Conservation (phyloP, 2,329 filamentous ascomycete genomes). For the Neofusicoccum parvum region DNA sequence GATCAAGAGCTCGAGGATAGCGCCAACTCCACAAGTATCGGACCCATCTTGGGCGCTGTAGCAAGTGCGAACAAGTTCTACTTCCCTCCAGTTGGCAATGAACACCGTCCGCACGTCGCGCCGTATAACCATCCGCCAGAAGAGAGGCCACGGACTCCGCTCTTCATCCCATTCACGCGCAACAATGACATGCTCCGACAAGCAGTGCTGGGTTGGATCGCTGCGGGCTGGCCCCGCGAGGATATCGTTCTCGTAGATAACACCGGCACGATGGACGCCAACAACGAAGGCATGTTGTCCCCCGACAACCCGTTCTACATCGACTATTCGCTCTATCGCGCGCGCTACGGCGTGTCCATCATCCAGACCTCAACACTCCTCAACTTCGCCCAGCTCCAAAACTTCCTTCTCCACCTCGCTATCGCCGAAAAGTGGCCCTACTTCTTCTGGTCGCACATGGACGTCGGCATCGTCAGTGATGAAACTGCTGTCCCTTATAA, state of each 20-base stretch:
- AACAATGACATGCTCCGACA: slow-evolving; percentile 60
- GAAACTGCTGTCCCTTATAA: slow-evolving; percentile 38
- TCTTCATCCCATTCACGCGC: slow-evolving; percentile 63
- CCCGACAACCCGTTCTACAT: slow-evolving; percentile 61
- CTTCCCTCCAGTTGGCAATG: slow-evolving; percentile 21
- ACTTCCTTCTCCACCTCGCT: slow-evolving; percentile 54
- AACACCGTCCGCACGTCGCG: slow-evolving; percentile 20
- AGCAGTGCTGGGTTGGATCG: slow-evolving; percentile 59
- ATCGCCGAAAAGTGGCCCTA: slow-evolving; percentile 49
- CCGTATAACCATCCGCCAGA: slow-evolving; percentile 21
- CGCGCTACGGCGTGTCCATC: slow-evolving; percentile 50
- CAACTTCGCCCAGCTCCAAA: slow-evolving; percentile 59
- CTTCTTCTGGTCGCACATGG: slow-evolving; percentile 63
- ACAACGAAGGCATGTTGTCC: slow-evolving; percentile 50
- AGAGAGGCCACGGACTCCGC: slow-evolving; percentile 42
- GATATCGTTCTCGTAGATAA: slow-evolving; percentile 64
- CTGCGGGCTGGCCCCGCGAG: slow-evolving; percentile 59
- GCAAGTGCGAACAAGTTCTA: slow-evolving; percentile 12
- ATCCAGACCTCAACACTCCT: slow-evolving; percentile 55
- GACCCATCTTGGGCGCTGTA: not conserved
- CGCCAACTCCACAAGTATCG: not conserved
- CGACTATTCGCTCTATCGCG: slow-evolving; percentile 52
- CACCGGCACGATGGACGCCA: slow-evolving; percentile 59
- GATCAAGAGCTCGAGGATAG: not conserved
- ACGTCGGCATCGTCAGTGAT: slow-evolving; percentile 51